Base-by-base conservation (phyloP, 2,329 filamentous ascomycete species). In the Epichloe glyceriae region DNA sequence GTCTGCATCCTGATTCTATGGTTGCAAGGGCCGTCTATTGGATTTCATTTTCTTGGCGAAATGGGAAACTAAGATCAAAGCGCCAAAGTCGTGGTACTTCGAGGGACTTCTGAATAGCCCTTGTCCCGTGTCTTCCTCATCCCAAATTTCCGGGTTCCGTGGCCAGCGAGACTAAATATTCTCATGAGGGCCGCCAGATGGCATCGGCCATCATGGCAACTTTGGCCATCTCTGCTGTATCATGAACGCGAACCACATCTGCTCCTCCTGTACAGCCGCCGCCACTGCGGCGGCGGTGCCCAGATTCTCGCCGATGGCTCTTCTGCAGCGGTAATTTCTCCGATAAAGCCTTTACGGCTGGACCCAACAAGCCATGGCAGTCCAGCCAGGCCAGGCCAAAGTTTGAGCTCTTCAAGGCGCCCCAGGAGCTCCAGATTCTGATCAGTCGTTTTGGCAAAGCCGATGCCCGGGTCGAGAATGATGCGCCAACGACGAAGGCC, bases 401-500 rank as follows among this genome's bases (percentile, higher is more conserved):
- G 68, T 30, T 83, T 74, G 55, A 95, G 69, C 56, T 82, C 78
- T 8, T 74, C 73, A 34, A 94, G 67, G 1, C 79, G 69, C 8
- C 86, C 74, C 35, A 98, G 70, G 2, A 98, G 70, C 58, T 88
- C 82, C 2, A 96, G 70, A 65, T 96, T 96, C 64, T 96, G 88
- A 40, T 76, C 73, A 50, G 76, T 73, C 0, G 80, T 83, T 71
- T 98, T 98, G 51, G 93, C 89, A 63, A 98, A 98, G 0, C 93
- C 93, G 34, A 98, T 79, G 0, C 93, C 93, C 0, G 93, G 93
- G 64, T 98, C 93, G 2, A 97, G 79, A 35, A 97, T 82, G 56
- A 98, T 94, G 56, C 91, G 86, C 93, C 93, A 98, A 46, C 90
- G 83, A 4, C 87, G 78, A 42, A 98, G 79, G 0, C 93, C 93